A percentile compares a stretch with the other conserved stretches of the same genome.
Conservation (phyloP, 352 stramenopile genomes). For the Lagenidium sp. region DNA sequence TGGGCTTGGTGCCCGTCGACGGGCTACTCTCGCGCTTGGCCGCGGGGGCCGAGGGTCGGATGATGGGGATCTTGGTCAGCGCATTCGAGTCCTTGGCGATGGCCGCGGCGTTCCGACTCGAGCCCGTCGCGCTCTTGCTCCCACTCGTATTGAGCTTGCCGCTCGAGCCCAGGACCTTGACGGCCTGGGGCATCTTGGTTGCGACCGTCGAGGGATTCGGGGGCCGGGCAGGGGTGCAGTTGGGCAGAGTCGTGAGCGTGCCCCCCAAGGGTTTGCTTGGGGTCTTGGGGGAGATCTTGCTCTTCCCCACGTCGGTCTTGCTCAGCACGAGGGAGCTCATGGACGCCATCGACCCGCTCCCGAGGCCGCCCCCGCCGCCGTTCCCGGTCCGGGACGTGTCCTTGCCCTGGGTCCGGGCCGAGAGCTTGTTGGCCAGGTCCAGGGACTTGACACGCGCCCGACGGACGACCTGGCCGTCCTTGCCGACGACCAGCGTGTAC, state of each 20-base stretch:
- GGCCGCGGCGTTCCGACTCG: conserved; percentile 23
- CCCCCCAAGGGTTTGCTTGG: conserved; percentile 31
- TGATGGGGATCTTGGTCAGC: conserved; percentile 74
- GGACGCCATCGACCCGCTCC: neutral
- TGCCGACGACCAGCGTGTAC: conserved; percentile 76
- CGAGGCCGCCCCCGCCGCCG: conserved; percentile 3
- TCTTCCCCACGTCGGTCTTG: conserved; percentile 30
- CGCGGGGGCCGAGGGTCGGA: conserved; percentile 48
- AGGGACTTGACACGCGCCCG: conserved; percentile 75
- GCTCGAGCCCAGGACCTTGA: conserved; percentile 38
- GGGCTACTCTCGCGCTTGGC: conserved; percentile 62
- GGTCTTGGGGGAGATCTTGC: conserved; percentile 31
- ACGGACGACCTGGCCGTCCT: conserved; percentile 77
- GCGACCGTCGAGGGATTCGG: conserved; percentile 10
- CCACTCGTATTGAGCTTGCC: conserved; percentile 33
- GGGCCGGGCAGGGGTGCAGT: conserved; percentile 38
- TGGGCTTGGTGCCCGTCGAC: conserved; percentile 38
- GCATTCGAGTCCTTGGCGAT: conserved; percentile 30
- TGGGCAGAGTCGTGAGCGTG: conserved; percentile 54
- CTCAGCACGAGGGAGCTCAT: conserved; percentile 12
- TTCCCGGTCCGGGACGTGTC: conserved; percentile 19
- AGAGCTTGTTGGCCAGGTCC: conserved; percentile 69
- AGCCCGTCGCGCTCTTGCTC: conserved; percentile 24
- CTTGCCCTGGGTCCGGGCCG: conserved; percentile 31
- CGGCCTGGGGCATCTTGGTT: conserved; percentile 37